Base-by-base conservation (phyloP, 116 monocot genomes). In the Dioscorea cayenensis region DNA sequence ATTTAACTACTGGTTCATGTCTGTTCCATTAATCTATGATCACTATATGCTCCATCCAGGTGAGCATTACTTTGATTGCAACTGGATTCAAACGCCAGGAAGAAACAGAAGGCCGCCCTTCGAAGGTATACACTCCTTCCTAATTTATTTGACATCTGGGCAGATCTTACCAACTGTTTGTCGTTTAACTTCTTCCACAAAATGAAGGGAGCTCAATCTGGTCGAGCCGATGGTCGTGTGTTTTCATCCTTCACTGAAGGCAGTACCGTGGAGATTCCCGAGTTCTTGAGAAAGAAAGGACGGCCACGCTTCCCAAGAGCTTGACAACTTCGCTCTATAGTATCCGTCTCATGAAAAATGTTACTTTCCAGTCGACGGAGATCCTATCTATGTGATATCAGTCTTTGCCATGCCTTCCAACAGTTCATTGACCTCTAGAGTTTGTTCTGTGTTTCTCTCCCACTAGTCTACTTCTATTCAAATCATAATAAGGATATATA, bases 11-110 rank as follows among this genome's bases (percentile, higher is more conserved):
- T 43, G 43, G 43, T 43, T 10, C 7, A 43, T 43, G 60, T 32
- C 70, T 67, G 60, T 2, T 32, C 32, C 32, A 43, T 71, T n/a
- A n/a, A 63, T 23, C 36, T 70, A 32, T 68, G 2, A 10, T 28
- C 22, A 23, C 35, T 60, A 9, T 60, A n/a, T 79, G 43, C 27
- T 28, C 18, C 5, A 69, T 80, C 38, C 81, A 95, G 92, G 95
- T 95, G 48, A 92, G 95, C 76, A 95, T 92, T 69, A 95, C 92
- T 69, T 68, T 91, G 14, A 91, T 95, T 74, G 95, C 92, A 17
- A 95, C 92, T 55, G 95, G 92, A 19, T 87, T 95, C 76, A 95
- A 95, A 59, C 86, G 89, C 1, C 86, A 85, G 65, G 95, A 91
- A 49, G 92, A 92, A 68, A 11, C 70, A 7, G 84, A 87, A 67